A percentile compares a stretch with the other conserved stretches of the same genome.
Evolutionary conservation across 805 yeast genomes (phyloP).

Genomic region (Candida dendrica): DNA sequence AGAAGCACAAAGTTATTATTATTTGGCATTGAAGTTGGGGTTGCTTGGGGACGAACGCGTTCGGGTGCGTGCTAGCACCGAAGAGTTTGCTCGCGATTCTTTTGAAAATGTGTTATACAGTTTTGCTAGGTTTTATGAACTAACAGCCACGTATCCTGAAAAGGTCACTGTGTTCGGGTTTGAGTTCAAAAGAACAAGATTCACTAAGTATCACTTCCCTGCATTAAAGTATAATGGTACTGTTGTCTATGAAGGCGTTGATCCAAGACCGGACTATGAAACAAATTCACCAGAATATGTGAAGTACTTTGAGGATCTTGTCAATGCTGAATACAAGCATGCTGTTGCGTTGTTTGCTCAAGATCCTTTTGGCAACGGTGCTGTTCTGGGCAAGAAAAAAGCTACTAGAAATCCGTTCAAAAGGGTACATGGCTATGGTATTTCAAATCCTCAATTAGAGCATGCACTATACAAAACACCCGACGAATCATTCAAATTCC

Average conservation of each 20-base stretch:
- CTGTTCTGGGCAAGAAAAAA: constrained; percentile 41
- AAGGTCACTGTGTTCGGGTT: constrained; percentile 59
- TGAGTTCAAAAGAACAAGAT: constrained; percentile 62
- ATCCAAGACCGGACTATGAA: constrained; percentile 41
- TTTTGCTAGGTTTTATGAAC: constrained; percentile 43
- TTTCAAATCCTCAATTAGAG: constrained; percentile 8
- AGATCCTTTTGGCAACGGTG: constrained; percentile 53
- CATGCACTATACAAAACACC: constrained; percentile 5
- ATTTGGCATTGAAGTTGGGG: constrained; percentile 31
- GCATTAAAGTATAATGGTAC: constrained; percentile 30
- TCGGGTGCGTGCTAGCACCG: constrained; percentile 33
- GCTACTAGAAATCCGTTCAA: constrained; percentile 49
- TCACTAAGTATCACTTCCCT: constrained; percentile 44
- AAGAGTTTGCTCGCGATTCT: constrained; percentile 74
- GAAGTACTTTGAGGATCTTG: constrained; percentile 41
- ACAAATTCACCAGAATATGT: constrained; percentile 15
- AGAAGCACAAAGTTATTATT: constrained; percentile 53
- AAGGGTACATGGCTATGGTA: constrained; percentile 30
- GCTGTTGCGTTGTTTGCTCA: constrained; percentile 46
- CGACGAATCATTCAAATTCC: constrained; percentile 1
- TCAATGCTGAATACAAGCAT: constrained; percentile 38
- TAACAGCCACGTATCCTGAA: constrained; percentile 40
- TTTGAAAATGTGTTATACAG: constrained; percentile 69
- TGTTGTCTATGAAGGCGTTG: constrained; percentile 47
- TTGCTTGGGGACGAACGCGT: constrained; percentile 3